Evolutionary conservation across 1,284 basidiomycete genomes (phyloP).

Genomic region (Sparassis latifolia): DNA sequence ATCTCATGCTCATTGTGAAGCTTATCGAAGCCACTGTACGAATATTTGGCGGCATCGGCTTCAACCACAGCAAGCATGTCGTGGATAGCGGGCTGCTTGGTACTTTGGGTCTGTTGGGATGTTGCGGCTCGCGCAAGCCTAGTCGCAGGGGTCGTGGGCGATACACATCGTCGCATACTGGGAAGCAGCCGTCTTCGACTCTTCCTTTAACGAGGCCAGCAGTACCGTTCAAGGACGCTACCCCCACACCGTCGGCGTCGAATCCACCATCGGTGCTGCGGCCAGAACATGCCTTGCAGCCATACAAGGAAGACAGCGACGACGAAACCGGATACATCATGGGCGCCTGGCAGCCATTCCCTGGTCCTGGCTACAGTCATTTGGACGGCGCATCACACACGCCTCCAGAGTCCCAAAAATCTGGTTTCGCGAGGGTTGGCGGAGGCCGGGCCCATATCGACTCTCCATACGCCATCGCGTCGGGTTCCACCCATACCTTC

Average conservation of each 20-base stretch:
- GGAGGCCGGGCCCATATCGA: conserved; percentile 77
- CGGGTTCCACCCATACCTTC: conserved; percentile 49
- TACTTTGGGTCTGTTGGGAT: conserved; percentile 68
- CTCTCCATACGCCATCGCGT: conserved; percentile 66
- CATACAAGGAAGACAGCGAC: conserved; percentile 72
- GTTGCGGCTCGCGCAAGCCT: conserved; percentile 56
- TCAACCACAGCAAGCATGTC: conserved; percentile 77
- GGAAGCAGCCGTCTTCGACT: conserved; percentile 20
- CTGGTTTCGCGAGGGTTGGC: conserved; percentile 73
- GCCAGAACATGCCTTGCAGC: conserved; percentile 70
- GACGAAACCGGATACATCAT: conserved; percentile 79
- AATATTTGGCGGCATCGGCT: conserved; percentile 74
- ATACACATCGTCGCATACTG: conserved; percentile 15
- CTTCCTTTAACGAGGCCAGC: conserved; percentile 24
- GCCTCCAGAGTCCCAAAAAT: conserved; percentile 32
- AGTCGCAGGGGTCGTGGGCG: conserved; percentile 26
- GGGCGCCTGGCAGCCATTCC: conserved; percentile 77
- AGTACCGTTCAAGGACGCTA: conserved; percentile 20
- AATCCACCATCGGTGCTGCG: conserved; percentile 68
- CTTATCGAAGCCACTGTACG: conserved; percentile 78
- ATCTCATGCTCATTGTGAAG: conserved; percentile 81
- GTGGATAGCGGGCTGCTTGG: conserved; percentile 85
- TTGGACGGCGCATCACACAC: conserved; percentile 29
- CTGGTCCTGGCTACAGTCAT: conserved; percentile 44
- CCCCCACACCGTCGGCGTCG: conserved; percentile 38